A percentile compares a stretch with the other conserved stretches of the same genome.
Evolutionary conservation across 2,329 filamentous ascomycete species (phyloP).

Genomic region (Aulographum hederae): DNA sequence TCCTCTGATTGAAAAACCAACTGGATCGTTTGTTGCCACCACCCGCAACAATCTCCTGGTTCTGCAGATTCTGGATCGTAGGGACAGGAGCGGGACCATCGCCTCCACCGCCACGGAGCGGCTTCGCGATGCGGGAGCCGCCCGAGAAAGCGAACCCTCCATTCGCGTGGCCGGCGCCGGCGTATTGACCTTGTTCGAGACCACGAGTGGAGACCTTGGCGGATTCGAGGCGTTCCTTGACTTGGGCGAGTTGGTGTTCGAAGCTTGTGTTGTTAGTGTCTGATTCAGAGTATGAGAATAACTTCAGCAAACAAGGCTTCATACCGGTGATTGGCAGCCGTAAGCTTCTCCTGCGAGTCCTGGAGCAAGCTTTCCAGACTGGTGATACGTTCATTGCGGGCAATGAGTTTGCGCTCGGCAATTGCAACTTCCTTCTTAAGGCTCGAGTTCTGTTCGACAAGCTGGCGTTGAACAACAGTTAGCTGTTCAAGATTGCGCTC

Average conservation of each 20-base stretch:
- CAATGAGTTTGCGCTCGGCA: constrained; percentile 90
- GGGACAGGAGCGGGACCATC: constrained; percentile 22
- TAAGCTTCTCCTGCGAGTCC: constrained; percentile 96
- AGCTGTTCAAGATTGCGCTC: constrained; percentile 96
- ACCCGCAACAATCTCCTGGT: constrained; percentile 32
- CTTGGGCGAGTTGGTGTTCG: constrained; percentile 87
- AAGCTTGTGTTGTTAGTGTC: constrained; percentile 51
- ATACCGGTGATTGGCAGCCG: constrained; percentile 91
- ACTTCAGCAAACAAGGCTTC: constrained; percentile 13
- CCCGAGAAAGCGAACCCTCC: constrained; percentile 34
- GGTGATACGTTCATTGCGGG: constrained; percentile 90
- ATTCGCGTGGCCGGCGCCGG: constrained; percentile 28
- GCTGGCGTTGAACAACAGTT: constrained; percentile 89
- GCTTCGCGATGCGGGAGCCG: constrained; percentile 43
- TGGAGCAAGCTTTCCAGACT: constrained; percentile 82
- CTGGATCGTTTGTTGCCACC: constrained; percentile 44
- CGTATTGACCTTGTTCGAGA: constrained; percentile 46
- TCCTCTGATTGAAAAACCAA: constrained; percentile 47
- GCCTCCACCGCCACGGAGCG: constrained; percentile 37
- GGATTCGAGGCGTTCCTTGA: constrained; percentile 93
- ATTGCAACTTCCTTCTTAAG: constrained; percentile 99
- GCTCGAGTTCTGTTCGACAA: constrained; percentile 92
- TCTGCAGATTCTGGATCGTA: constrained; percentile 23
- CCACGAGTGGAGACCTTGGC: constrained; percentile 84
- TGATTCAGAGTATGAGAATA: too few relatives aligned